These are phyloP conservation scores for Solanum infundibuliforme DNA, from an alignment of 257 asterid species.

Conservation along the genomic window DNA sequence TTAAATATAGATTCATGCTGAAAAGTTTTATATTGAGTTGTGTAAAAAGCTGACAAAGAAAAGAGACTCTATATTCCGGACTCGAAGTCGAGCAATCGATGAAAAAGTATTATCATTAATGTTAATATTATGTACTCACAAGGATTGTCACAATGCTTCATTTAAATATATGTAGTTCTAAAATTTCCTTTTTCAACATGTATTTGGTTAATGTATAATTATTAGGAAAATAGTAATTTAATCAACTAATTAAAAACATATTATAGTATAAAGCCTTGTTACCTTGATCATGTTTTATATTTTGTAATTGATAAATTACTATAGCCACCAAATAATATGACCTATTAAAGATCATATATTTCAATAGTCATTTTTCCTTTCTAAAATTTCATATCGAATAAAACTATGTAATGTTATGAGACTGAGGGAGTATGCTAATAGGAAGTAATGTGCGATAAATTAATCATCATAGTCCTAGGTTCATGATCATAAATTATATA, in stretches of 20 bases:
- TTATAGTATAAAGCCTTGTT: background rate
- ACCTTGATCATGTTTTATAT: background rate
- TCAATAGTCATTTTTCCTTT: background rate
- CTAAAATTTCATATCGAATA: background rate
- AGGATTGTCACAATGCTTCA: background rate
- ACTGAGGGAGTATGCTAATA: background rate
- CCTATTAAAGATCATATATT: background rate
- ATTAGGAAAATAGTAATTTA: background rate
- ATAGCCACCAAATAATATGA: background rate
- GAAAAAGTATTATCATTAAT: background rate
- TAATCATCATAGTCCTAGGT: background rate
- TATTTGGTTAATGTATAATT: background rate
- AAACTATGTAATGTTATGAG: background rate
- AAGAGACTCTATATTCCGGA: fast-evolving
- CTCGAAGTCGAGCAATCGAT: background rate
- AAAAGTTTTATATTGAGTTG: background rate
- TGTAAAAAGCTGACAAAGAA: background rate
- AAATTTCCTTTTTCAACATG: background rate
- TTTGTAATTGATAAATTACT: background rate
- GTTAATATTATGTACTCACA: background rate
- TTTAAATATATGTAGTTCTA: background rate
- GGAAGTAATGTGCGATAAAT: background rate
- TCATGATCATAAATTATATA: background rate
- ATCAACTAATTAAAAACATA: background rate
- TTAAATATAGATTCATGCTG: background rate